phyloP scores from a whole-genome alignment of 495 filamentous ascomycete species.

The Penicillium herquei region DNA sequence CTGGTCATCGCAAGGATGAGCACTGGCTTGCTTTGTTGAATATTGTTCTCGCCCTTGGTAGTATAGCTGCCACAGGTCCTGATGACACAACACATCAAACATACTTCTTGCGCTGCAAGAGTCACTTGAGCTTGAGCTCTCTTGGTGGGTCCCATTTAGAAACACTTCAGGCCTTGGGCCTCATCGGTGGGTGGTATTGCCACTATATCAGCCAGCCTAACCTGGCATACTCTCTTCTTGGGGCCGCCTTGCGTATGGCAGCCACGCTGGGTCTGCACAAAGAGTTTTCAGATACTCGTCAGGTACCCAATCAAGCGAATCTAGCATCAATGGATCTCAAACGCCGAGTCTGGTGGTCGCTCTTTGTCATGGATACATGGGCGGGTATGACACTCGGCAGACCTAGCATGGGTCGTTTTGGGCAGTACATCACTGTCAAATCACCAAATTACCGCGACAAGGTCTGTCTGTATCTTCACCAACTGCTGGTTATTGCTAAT shows the following conservation, averaged over 20 bases:
- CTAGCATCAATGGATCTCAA: slow-evolving; percentile 53
- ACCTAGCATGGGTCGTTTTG: slow-evolving; percentile 72
- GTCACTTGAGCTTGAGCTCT: slow-evolving; percentile 50
- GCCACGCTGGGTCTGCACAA: slow-evolving; percentile 74
- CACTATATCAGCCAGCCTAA: slow-evolving; percentile 76
- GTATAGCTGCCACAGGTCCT: slow-evolving; percentile 66
- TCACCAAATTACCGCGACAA: slow-evolving; percentile 60
- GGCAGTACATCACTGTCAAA: slow-evolving; percentile 69
- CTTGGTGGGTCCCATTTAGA: slow-evolving; percentile 65
- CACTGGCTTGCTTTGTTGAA: slow-evolving; percentile 77
- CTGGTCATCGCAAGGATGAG: slow-evolving; percentile 63
- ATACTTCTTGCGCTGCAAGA: slow-evolving; percentile 70
- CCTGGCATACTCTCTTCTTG: slow-evolving; percentile 53
- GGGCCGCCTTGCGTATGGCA: slow-evolving; percentile 65
- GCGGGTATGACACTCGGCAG: slow-evolving; percentile 73
- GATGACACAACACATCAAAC: slow-evolving; percentile 69
- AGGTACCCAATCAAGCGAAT: slow-evolving; percentile 34
- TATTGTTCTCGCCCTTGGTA: slow-evolving; percentile 78
- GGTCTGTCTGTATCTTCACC: slow-evolving; percentile 19
- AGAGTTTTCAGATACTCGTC: slow-evolving; percentile 53
- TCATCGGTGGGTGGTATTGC: slow-evolving; percentile 72
- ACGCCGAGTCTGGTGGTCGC: slow-evolving; percentile 74
- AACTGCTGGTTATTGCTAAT: slow-evolving; percentile 31
- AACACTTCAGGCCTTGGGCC: slow-evolving; percentile 63
- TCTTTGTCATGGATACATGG: slow-evolving; percentile 81